Evolutionary conservation across 140 eudicot genomes (phyloP), one percentile per base, ranked within the genome.

Genomic region (Ambrosia hybrid): DNA sequence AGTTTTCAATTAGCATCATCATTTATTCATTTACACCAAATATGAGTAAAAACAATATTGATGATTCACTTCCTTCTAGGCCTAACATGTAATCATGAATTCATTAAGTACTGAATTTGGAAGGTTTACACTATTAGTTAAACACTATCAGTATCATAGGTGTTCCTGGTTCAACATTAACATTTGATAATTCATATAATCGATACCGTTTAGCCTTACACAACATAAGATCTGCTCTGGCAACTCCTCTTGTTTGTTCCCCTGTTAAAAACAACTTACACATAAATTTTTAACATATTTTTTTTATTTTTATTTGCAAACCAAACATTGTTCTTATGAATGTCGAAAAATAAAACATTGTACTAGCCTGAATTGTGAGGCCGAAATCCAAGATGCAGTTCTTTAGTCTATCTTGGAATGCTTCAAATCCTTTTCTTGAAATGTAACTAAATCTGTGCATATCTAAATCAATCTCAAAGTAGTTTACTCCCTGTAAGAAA

Each of bases 391-490:
- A 74, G 26, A 84, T 76, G 78, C 97, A 91, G 65, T 69, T 80
- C 89, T 88, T 91, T 63, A 88, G 81, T 57, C 96, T 85, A 37
- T 81, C 83, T 41, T 84, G 78, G 69, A 88, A 91, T 16, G 91
- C 88, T 73, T 85, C 96, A 43, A 88, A 91, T 15, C 96, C 97
- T 77, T 88, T 91, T 71, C 97, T 86, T 6, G 97, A 86, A 38
- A 91, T 88, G 83, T 88, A 91, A 78, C 97, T 85, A 68, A 88
- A 91, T 81, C 91, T 84, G 74, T 91, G 97, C 97, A 88, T 91
- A 72, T 91, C 96, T 74, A 91, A 66, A 71, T 91, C 96, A 33
- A 91, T 88, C 77, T 91, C 96, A 61, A 91, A 84, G 79, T 91
- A 88, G 78, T 89, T 91, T 39, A 79, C 89, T 48, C 89, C 96